A percentile compares a stretch with the other conserved stretches of the same genome.
Evolutionary conservation across 179 eudicot species (phyloP).

Genomic region (Beta macrorhiza): DNA sequence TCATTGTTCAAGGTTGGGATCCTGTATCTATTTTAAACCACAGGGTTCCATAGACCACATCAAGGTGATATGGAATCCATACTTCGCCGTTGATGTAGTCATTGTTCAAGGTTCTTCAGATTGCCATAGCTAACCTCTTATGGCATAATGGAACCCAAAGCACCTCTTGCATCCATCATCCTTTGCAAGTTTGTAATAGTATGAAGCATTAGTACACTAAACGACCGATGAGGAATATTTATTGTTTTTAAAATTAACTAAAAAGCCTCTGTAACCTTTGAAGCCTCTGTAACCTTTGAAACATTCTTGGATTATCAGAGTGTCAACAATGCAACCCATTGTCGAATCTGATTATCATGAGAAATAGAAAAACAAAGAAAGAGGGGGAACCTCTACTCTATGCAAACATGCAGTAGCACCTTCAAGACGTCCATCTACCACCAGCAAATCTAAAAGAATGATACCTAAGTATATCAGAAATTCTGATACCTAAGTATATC

Average conservation of each 20-base stretch:
- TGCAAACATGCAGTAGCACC: slow-evolving; percentile 8
- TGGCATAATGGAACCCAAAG: not conserved
- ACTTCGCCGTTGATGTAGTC: not conserved
- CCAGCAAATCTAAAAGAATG: not conserved
- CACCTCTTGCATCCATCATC: not conserved
- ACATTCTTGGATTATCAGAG: not conserved
- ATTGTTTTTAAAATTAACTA: not conserved
- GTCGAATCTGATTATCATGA: not conserved
- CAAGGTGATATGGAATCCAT: not conserved
- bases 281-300: not conserved
- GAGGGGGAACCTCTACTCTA: not conserved
- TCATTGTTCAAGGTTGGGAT: not conserved
- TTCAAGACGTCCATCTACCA: slow-evolving; percentile 1
- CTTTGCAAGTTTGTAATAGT: not conserved
- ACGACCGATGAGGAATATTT: not conserved
- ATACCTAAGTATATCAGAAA: not conserved
- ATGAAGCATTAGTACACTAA: not conserved
- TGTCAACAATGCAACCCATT: slow-evolving; percentile 10
- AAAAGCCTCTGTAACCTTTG: not conserved
- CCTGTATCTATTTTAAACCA: not conserved
- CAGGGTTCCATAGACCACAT: not conserved
- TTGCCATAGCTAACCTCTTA: not conserved
- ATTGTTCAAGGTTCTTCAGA: not conserved
- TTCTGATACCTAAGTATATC: not conserved
- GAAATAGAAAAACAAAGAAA: not conserved